A percentile compares a stretch with the other conserved stretches of the same genome.
Evolutionary conservation across 176 grass and related monocot genomes (phyloP).

Genomic region (Otatea glauca): DNA sequence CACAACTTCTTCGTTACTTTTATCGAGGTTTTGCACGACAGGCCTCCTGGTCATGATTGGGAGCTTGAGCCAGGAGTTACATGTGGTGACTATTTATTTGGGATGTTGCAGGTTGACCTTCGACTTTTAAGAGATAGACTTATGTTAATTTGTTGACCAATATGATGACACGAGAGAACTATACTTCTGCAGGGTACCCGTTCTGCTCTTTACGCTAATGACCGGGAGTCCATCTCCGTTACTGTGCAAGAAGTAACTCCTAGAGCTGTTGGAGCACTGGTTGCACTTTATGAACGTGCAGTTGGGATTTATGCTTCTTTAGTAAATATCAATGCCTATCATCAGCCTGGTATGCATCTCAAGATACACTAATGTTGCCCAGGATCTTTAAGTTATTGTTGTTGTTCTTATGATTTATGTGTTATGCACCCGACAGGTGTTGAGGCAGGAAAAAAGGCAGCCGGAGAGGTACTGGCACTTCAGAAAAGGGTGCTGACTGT

Average conservation of each 20-base stretch:
- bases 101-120: slow-evolving; percentile 87
- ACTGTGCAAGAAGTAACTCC: slow-evolving; percentile 94
- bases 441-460: slow-evolving; percentile 98
- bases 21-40: slow-evolving; percentile 91
- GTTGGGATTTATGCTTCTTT: slow-evolving; percentile 94
- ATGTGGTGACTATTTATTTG: slow-evolving; percentile 99
- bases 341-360: slow-evolving; percentile 78
- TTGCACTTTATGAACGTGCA: slow-evolving; percentile 96
- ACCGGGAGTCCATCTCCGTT: slow-evolving; percentile 91
- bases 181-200: slow-evolving; percentile 83
- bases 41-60: slow-evolving; percentile 95
- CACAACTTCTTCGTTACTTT: slow-evolving; percentile 99
- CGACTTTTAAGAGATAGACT: slow-evolving; percentile 23
- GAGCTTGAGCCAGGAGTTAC: slow-evolving; percentile 99
- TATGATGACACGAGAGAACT: slow-evolving; percentile 5
- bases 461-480: slow-evolving; percentile 94
- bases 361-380: slow-evolving; percentile 8
- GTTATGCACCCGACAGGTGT: slow-evolving; percentile 64
- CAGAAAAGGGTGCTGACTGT: slow-evolving; percentile 90
- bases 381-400: slow-evolving; percentile 20
- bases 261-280: slow-evolving; percentile 84
- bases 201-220: slow-evolving; percentile 95
- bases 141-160: not conserved
- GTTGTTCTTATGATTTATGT: slow-evolving; percentile 23
- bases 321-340: slow-evolving; percentile 98